Percentiles rank a stretch among this genome's conserved stretches.
phyloP scores from a whole-genome alignment of 192 early-diverging fungal species.

The Linnemannia zychae region DNA sequence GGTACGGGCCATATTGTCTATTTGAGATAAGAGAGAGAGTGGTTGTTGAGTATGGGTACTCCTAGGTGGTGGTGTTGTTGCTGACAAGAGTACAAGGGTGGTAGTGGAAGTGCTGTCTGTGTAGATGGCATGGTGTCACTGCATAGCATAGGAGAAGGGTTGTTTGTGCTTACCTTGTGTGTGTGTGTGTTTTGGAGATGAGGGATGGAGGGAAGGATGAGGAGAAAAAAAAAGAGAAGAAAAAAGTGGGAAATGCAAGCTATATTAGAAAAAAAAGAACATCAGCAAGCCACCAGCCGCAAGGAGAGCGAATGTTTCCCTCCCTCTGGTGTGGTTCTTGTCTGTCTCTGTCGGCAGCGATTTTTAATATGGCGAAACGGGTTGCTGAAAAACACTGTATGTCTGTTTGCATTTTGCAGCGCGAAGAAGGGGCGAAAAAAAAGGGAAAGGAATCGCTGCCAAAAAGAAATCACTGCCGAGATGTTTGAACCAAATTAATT shows the following conservation, averaged over 20 bases:
- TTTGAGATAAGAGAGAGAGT: background rate
- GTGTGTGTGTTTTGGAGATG: background rate
- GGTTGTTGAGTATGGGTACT: background rate
- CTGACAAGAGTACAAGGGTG: background rate
- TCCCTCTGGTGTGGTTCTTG: background rate
- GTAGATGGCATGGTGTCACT: background rate
- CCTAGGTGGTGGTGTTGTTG: background rate
- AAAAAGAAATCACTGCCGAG: background rate
- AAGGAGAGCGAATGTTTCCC: background rate
- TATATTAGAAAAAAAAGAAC: background rate
- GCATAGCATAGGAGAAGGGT: background rate
- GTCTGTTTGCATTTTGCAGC: background rate
- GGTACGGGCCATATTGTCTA: background rate
- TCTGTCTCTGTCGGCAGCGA: background rate
- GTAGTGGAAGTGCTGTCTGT: background rate
- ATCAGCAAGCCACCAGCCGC: background rate
- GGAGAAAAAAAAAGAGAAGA: background rate
- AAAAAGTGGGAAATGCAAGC: background rate
- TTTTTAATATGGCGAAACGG: background rate
- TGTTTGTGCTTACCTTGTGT: background rate
- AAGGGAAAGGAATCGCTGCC: background rate
- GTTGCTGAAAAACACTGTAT: background rate
- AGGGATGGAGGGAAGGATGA: constrained; percentile 4
- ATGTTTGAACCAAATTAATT: background rate
- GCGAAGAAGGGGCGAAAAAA: background rate